phyloP scores from a whole-genome alignment of 768 basidiomycete species.

The Russula vinacea region DNA sequence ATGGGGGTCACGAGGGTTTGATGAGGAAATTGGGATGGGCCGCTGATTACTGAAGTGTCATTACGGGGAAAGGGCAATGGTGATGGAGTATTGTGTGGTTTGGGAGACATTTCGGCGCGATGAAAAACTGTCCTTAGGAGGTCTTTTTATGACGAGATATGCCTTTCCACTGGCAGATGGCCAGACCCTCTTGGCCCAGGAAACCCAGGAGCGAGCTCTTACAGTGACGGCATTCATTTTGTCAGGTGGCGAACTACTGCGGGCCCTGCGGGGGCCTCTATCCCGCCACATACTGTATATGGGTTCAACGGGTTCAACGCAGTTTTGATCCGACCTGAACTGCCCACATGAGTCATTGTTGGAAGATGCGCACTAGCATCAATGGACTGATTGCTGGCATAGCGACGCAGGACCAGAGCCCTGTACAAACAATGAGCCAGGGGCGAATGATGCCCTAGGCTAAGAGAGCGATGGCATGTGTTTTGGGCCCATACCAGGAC shows the following conservation, averaged over 20 bases:
- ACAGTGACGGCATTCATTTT: neutral
- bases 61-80: neutral
- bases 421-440: neutral
- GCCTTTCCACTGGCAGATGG: neutral
- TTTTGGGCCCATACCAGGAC: neutral
- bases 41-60: neutral
- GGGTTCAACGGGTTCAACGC: neutral
- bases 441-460: neutral
- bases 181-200: neutral
- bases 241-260: neutral
- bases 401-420: neutral
- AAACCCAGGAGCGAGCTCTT: neutral
- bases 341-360: neutral
- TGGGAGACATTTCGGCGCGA: neutral
- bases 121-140: neutral
- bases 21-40: neutral
- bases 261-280: neutral
- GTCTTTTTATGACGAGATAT: conserved; percentile 1
- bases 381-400: no score
- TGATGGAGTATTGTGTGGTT: neutral
- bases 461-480: neutral
- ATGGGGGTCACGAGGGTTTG: neutral
- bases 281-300: neutral
- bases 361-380: neutral
- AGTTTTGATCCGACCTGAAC: conserved; percentile 2